Evolutionary conservation across 2,329 filamentous ascomycete genomes (phyloP).

Genomic region (Paramyrothecium sp.): DNA sequence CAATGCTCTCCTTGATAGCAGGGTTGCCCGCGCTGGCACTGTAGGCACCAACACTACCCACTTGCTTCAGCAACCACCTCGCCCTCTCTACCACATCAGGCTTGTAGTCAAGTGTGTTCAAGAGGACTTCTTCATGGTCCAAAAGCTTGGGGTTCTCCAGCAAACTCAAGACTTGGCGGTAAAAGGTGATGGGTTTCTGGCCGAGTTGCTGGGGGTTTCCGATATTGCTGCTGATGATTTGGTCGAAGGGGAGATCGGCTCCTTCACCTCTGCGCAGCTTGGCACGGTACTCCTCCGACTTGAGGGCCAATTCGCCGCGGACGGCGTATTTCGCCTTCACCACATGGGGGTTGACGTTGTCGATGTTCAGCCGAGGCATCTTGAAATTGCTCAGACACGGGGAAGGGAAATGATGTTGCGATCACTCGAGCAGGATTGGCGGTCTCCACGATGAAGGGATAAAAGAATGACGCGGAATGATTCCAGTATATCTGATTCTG

Average conservation of each 20-base stretch:
- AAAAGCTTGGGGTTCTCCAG: conserved; percentile 84
- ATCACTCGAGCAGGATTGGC: no score
- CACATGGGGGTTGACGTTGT: conserved; percentile 89
- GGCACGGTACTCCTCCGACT: conserved; percentile 83
- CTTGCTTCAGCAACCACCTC: conserved; percentile 71
- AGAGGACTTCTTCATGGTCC: conserved; percentile 73
- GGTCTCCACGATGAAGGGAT: no score
- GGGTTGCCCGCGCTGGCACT: conserved; percentile 86
- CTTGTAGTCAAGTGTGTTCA: conserved; percentile 77
- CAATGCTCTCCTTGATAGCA: conserved; percentile 80
- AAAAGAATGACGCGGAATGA: no score
- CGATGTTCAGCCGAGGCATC: conserved; percentile 55
- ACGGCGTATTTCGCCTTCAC: conserved; percentile 89
- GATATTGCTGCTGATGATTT: conserved; percentile 93
- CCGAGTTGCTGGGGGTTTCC: conserved; percentile 97
- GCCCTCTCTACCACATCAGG: conserved; percentile 82
- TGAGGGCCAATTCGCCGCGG: conserved; percentile 86
- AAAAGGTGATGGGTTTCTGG: conserved; percentile 98
- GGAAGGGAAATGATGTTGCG: no score
- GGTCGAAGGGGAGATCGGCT: conserved; percentile 70
- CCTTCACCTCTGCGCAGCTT: conserved; percentile 58
- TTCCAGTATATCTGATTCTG: no score
- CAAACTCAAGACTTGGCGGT: conserved; percentile 88
- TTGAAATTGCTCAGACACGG: not conserved
- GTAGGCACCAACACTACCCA: conserved; percentile 91